phyloP scores from a whole-genome alignment of 2,329 filamentous ascomycete species.

The Penicillium sp. region DNA sequence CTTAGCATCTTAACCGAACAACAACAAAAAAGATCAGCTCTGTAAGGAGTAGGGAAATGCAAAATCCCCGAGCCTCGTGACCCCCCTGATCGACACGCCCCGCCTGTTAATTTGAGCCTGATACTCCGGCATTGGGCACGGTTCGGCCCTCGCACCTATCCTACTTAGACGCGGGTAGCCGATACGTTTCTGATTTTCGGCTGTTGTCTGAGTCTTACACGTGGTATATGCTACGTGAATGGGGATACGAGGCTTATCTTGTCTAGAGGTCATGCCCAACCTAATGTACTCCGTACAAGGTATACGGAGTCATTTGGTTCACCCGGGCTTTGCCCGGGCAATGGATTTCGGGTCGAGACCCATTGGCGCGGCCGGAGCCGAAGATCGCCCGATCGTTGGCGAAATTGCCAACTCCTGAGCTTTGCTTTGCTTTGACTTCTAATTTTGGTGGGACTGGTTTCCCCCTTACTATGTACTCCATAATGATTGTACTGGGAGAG shows the following conservation, averaged over 20 bases:
- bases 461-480: not conserved
- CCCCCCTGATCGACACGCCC: not conserved
- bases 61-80: not conserved
- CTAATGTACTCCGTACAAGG: no score
- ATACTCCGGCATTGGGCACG: not conserved
- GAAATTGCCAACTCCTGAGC: not conserved
- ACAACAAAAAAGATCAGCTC: no score
- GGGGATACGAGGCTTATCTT: not conserved
- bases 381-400: not conserved
- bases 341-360: not conserved
- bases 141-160: not conserved
- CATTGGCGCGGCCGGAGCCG: not conserved
- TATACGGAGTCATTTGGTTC: not conserved
- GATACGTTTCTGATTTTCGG: not conserved
- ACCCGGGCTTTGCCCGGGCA: not conserved
- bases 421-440: not conserved
- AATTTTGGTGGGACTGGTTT: not conserved
- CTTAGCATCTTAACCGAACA: not conserved
- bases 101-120: not conserved
- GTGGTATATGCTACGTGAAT: not conserved
- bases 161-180: not conserved
- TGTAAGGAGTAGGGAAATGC: no score
- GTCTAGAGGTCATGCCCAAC: not conserved
- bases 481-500: not conserved
- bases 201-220: not conserved